Conservation (phyloP, 495 filamentous ascomycete species). For the Aspergillus bridgeri region DNA sequence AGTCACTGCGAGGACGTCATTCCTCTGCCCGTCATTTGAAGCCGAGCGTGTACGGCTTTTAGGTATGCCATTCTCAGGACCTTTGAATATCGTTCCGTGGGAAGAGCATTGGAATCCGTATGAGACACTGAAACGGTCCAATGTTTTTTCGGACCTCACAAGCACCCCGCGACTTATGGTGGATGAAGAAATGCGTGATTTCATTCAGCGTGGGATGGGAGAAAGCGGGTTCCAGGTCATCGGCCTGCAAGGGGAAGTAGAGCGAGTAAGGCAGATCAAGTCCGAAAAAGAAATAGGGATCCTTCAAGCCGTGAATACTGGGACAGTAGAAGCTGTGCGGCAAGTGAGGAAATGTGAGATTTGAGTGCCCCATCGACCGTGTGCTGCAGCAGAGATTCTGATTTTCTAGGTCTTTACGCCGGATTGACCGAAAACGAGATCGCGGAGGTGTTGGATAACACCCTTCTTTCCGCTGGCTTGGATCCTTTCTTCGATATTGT, state of each 20-base stretch:
- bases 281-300: constrained; percentile 45
- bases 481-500: constrained; percentile 56
- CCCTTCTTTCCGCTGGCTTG: constrained; percentile 43
- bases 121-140: constrained; percentile 36
- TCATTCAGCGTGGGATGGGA: constrained; percentile 48
- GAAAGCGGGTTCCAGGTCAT: constrained; percentile 44
- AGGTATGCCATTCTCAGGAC: constrained; percentile 45
- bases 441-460: constrained; percentile 44
- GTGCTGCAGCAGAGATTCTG: neutral
- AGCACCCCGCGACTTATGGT: constrained; percentile 44
- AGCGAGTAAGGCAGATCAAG: constrained; percentile 51
- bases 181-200: constrained; percentile 57
- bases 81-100: constrained; percentile 46
- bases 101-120: constrained; percentile 60
- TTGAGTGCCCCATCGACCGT: neutral
- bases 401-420: constrained; percentile 33
- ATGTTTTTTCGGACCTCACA: constrained; percentile 18
- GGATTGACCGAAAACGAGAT: constrained; percentile 52
- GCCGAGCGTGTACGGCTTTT: constrained; percentile 49
- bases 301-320: constrained; percentile 54
- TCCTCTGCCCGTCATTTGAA: constrained; percentile 52
- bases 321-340: constrained; percentile 52
- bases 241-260: constrained; percentile 44
- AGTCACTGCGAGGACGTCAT: constrained; percentile 45
- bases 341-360: constrained; percentile 47